These are phyloP conservation scores for Dryadomyces quercus-mongolicae DNA, from an alignment of 2,329 filamentous ascomycete species.

Conservation along the genomic window DNA sequence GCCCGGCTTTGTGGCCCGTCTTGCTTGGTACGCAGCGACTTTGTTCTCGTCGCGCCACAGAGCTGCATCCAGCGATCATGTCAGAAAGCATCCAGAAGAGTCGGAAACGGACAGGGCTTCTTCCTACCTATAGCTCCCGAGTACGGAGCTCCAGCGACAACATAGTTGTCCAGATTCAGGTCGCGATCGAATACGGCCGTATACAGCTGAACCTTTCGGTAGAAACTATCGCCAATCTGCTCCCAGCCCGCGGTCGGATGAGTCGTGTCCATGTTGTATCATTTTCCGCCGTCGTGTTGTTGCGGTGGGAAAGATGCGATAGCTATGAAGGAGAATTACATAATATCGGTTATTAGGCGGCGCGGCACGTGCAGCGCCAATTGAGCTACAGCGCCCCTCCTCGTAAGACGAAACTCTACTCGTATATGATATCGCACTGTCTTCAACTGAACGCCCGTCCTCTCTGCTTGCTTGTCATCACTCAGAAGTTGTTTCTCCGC, in stretches of 20 bases:
- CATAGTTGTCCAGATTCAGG: slow-evolving; percentile 88
- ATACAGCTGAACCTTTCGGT: slow-evolving; percentile 89
- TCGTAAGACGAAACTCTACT: too few relatives aligned
- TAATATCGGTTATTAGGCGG: not conserved
- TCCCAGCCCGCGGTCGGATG: slow-evolving; percentile 85
- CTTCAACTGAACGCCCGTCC: too few relatives aligned
- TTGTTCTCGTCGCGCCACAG: slow-evolving; percentile 83
- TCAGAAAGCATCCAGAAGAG: not conserved
- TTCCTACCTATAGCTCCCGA: slow-evolving; percentile 79
- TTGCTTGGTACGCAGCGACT: slow-evolving; percentile 63
- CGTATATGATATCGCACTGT: too few relatives aligned
- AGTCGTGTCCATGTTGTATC: slow-evolving; percentile 37
- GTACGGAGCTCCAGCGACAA: slow-evolving; percentile 83
- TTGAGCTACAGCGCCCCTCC: too few relatives aligned
- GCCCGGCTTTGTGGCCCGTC: slow-evolving; percentile 60
- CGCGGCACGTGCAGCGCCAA: not conserved
- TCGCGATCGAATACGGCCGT: slow-evolving; percentile 87
- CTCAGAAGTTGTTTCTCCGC: too few relatives aligned
- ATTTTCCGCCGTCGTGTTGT: slow-evolving; percentile 6
- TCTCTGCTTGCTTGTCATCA: too few relatives aligned
- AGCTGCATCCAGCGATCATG: slow-evolving; percentile 43
- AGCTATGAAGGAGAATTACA: not conserved
- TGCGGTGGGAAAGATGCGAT: not conserved
- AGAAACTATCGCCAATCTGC: slow-evolving; percentile 84
- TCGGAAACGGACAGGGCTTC: not conserved